Evolutionary conservation across 305 asterid species (phyloP).

Genomic region (Solanum hybrid): DNA sequence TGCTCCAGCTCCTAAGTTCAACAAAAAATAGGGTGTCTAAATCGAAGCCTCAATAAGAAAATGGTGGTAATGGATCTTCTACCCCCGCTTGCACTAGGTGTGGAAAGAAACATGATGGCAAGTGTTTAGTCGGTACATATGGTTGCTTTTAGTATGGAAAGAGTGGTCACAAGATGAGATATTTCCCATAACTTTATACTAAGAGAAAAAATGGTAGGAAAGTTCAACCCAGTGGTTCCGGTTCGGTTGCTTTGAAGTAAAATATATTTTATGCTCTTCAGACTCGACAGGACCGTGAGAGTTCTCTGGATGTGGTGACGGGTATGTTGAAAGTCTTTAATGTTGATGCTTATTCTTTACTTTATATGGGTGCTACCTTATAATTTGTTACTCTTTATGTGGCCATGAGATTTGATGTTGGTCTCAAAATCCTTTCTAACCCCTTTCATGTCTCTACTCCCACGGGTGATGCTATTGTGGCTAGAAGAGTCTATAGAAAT

Average conservation of each 20-base stretch:
- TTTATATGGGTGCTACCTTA: neutral
- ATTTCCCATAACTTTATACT: no score
- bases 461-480: neutral
- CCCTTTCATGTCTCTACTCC: neutral
- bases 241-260: neutral
- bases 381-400: neutral
- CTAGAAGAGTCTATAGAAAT: neutral
- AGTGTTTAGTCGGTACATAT: neutral
- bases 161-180: neutral
- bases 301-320: neutral
- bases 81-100: neutral
- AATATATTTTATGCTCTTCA: neutral
- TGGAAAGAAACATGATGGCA: neutral
- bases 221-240: neutral
- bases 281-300: neutral
- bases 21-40: neutral
- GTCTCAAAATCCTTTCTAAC: neutral
- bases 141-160: neutral
- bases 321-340: neutral
- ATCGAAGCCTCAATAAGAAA: neutral
- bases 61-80: neutral
- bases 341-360: neutral
- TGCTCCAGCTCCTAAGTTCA: neutral
- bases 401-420: neutral
- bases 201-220: neutral